phyloP scores from a whole-genome alignment of 2,329 filamentous ascomycete genomes.

The Falciphora oryzae region DNA sequence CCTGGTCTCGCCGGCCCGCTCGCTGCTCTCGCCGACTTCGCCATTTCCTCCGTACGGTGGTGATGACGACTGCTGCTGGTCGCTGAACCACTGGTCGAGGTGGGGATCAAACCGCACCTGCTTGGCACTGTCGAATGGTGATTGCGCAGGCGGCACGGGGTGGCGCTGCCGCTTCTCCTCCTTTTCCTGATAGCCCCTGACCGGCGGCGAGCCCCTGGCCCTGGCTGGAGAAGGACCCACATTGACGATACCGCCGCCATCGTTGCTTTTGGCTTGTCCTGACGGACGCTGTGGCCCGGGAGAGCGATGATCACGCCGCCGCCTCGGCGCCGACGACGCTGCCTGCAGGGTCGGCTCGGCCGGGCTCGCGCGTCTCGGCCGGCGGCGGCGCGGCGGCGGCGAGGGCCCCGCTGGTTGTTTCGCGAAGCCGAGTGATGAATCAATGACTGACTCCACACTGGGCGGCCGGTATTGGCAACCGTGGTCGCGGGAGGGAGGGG shows the following conservation, averaged over 20 bases:
- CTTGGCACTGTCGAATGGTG: neutral
- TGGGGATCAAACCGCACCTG: slow-evolving; percentile 7
- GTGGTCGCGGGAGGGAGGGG: neutral
- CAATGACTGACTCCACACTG: slow-evolving; percentile 10
- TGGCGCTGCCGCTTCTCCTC: neutral
- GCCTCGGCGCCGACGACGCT: too few relatives aligned
- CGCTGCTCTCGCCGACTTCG: neutral
- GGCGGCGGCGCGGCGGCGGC: too few relatives aligned
- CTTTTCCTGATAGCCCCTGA: neutral
- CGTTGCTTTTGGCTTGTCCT: neutral
- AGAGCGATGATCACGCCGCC: neutral
- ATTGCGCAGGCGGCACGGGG: too few relatives aligned
- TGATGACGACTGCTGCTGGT: neutral
- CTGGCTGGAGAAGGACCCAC: neutral
- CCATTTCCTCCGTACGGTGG: neutral
- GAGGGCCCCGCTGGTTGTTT: neutral
- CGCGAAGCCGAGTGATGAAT: slow-evolving; percentile 5
- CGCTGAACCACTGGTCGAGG: slow-evolving; percentile 7
- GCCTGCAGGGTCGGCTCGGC: neutral
- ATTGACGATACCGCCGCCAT: neutral
- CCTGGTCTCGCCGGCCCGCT: neutral
- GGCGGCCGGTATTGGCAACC: slow-evolving; percentile 5
- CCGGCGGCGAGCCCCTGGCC: neutral
- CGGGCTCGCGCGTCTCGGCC: neutral
- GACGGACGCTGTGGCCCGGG: too few relatives aligned